These are phyloP conservation scores for Sporothrix humicola DNA, from an alignment of 2,329 filamentous ascomycete species.

Conservation along the genomic window DNA sequence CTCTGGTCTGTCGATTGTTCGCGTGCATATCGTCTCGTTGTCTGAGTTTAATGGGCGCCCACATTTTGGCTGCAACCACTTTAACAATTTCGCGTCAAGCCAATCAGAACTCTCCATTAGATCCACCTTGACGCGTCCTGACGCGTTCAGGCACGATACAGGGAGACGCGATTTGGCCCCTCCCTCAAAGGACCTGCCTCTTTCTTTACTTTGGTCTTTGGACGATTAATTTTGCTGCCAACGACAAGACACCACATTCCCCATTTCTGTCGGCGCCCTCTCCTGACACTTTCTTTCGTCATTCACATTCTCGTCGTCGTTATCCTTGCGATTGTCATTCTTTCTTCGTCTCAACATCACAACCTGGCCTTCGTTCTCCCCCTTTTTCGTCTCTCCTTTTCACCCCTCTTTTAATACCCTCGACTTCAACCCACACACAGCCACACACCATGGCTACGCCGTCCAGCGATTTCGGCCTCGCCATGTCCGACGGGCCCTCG, in stretches of 20 bases:
- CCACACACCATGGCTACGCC: conserved; percentile 51
- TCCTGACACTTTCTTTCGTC: conserved; percentile 14
- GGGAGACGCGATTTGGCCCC: conserved; percentile 32
- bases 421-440: conserved; percentile 23
- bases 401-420: neutral
- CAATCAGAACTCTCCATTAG: conserved; percentile 25
- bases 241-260: conserved; percentile 19
- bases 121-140: conserved; percentile 37
- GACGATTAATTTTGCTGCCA: conserved; percentile 1
- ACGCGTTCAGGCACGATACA: conserved; percentile 35
- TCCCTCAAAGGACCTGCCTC: conserved; percentile 10
- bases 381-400: conserved; percentile 18
- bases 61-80: conserved; percentile 38
- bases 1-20: neutral
- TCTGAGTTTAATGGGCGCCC: conserved; percentile 24
- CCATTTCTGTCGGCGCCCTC: neutral
- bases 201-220: conserved; percentile 9
- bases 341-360: neutral
- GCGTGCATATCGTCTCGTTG: neutral
- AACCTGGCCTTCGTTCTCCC: neutral
- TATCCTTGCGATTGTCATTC: neutral
- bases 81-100: conserved; percentile 36
- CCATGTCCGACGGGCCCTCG: conserved; percentile 62
- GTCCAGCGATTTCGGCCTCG: conserved; percentile 61
- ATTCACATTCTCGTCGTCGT: conserved; percentile 3